A percentile compares a stretch with the other conserved stretches of the same genome.
Conservation (phyloP, 768 basidiomycete species). For the Pholiota molesta region DNA sequence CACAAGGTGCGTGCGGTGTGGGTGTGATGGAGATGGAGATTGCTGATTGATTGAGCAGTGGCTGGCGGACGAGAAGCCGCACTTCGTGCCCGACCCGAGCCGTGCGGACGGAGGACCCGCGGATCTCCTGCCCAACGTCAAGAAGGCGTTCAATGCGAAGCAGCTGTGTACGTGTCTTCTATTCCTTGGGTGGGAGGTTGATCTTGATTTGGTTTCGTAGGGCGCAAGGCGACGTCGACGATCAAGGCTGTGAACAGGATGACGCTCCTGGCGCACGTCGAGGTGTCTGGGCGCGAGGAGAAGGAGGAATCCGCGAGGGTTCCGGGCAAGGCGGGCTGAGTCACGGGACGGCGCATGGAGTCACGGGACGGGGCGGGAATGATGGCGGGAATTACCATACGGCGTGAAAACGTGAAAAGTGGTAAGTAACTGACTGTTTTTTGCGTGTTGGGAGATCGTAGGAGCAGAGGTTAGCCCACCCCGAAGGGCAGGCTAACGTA, state of each 20-base stretch:
- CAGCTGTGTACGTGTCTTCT: constrained; percentile 74
- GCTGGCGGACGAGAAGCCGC: constrained; percentile 70
- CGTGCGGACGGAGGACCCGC: constrained; percentile 60
- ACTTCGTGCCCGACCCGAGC: constrained; percentile 69
- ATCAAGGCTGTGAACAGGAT: constrained; percentile 88
- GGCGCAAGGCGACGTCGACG: constrained; percentile 86
- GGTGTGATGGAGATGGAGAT: neutral
- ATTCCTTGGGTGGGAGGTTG: too few relatives aligned
- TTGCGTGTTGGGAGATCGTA: too few relatives aligned
- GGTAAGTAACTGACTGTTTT: too few relatives aligned
- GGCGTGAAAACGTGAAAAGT: too few relatives aligned
- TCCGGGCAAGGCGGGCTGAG: too few relatives aligned
- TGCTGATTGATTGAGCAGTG: constrained; percentile 43
- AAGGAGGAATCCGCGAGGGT: constrained; percentile 80
- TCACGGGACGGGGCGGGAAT: too few relatives aligned
- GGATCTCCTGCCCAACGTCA: constrained; percentile 87
- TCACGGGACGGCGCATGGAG: too few relatives aligned
- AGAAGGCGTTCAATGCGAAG: constrained; percentile 87
- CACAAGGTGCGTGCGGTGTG: constrained; percentile 63
- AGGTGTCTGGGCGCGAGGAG: constrained; percentile 50
- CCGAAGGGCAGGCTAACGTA: too few relatives aligned
- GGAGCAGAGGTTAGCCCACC: too few relatives aligned
- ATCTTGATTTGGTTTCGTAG: constrained; percentile 42
- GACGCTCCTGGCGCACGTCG: constrained; percentile 54
- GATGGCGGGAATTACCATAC: too few relatives aligned